phyloP scores from a whole-genome alignment of 139 green algal species.

The Edaphochlamys debaryana region DNA sequence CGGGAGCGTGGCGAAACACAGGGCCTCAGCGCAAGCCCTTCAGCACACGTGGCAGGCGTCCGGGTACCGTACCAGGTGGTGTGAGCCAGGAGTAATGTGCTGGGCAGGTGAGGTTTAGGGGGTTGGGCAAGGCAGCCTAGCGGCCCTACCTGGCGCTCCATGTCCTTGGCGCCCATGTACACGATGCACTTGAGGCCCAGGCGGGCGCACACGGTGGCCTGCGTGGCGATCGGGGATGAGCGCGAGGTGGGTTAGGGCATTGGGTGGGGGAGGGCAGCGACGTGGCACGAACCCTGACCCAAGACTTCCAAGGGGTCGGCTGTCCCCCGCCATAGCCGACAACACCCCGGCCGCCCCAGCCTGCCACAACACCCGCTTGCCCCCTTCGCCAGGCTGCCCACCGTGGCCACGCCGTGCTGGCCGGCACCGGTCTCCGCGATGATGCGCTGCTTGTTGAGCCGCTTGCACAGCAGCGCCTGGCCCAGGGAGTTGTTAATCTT shows the following conservation, averaged over 20 bases:
- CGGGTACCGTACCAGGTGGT: too few species aligned
- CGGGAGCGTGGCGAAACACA: slow-evolving; percentile 39
- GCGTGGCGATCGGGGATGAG: too few species aligned
- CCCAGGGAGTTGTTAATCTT: slow-evolving; percentile 99
- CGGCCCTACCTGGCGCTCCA: slow-evolving; percentile 22
- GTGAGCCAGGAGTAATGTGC: too few species aligned
- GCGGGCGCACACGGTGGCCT: slow-evolving; percentile 96
- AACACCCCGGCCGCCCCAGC: neutral
- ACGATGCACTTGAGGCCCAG: slow-evolving; percentile 97
- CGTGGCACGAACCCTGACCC: too few species aligned
- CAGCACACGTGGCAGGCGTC: too few species aligned
- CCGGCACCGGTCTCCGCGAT: slow-evolving; percentile 98
- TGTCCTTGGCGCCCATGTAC: slow-evolving; percentile 97
- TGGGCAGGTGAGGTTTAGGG: too few species aligned
- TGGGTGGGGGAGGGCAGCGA: too few species aligned
- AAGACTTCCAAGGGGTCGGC: too few species aligned
- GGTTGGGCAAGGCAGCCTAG: too few species aligned
- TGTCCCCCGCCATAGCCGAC: too few species aligned
- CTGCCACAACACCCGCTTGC: neutral
- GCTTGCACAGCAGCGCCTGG: slow-evolving; percentile 93
- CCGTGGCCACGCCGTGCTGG: slow-evolving; percentile 98
- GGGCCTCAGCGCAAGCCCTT: neutral
- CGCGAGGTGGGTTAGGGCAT: too few species aligned
- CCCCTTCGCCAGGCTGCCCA: slow-evolving; percentile 16
- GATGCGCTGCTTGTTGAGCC: slow-evolving; percentile 96